Base-by-base conservation (phyloP, 1,139 yeast genomes). In the Nakaseomyces uthaithaninus region DNA sequence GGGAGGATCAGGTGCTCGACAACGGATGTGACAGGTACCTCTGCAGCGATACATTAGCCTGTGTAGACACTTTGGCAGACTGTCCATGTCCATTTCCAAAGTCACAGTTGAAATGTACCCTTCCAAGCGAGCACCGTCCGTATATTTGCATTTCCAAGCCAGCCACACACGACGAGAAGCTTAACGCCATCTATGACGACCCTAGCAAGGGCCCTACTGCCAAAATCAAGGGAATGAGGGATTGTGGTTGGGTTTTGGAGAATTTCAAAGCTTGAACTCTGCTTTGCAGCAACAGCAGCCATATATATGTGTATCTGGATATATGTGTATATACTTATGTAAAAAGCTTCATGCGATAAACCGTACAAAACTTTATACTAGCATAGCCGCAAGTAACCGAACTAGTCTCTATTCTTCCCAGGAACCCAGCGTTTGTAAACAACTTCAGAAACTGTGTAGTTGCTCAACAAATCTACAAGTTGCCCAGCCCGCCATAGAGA, bases 71-170 rank as follows among this genome's bases (percentile, higher is more conserved):
- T 2, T 77, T 87, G 1, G 57, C 70, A 18, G 80, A 80, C 42
- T 91, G 98, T 59, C 95, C 97, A 1, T 91, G 98, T 60, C 87
- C 86, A 8, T 89, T 75, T 56, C 91, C 95, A 1, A 75, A 77
- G 41, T 80, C 94, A 1, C 95, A 91, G 59, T 58, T 83, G 47
- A 80, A 86, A 54, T 91, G 98, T 59, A 60, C 71, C 5, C 66
- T 85, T 39, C 94, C 96, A 0, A 69, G 74, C 42, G 66, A 67
- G 8, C 22, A 36, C 2, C 25, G 31, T 14, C 28, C 25, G 39
- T 81, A 67, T 54, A 69, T 87, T 11, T 91, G 98, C 60, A 80
- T 91, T 38, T 81, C 93, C 12, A 78, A 77, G 50, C 89, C 91
- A 0, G 79, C 93, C 25, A 77, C 64, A 1, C 55, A 55, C 10